phyloP scores from a whole-genome alignment of 345 rosid species.

The Rhodomyrtus tomentosa region DNA sequence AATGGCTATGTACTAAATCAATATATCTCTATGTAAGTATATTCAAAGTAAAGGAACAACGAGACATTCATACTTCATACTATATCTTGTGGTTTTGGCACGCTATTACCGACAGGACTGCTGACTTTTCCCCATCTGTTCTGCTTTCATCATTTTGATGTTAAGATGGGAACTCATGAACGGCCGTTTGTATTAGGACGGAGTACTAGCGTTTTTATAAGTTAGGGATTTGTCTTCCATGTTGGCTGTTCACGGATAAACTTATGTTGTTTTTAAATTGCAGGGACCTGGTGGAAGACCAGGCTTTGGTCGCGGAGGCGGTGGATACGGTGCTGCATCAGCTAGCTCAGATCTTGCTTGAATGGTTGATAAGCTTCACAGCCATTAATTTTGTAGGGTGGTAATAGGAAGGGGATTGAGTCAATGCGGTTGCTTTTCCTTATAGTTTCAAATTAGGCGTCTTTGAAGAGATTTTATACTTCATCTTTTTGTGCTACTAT shows the following conservation, averaged over 20 bases:
- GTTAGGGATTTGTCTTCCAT: neutral
- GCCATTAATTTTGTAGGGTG: neutral
- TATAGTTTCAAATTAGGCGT: neutral
- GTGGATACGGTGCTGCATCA: constrained; percentile 39
- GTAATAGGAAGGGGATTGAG: neutral
- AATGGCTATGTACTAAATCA: neutral
- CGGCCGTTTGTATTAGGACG: neutral
- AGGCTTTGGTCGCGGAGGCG: constrained; percentile 70
- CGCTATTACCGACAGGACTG: neutral
- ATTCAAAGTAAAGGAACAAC: neutral
- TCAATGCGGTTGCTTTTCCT: neutral
- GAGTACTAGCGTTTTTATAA: neutral
- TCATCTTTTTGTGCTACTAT: neutral
- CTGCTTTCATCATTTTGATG: neutral
- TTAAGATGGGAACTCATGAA: neutral
- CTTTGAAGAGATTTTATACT: neutral
- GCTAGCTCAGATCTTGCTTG: constrained; percentile 2
- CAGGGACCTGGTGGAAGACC: constrained; percentile 59
- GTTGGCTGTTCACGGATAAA: neutral
- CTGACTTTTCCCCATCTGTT: neutral
- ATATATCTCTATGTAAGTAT: neutral
- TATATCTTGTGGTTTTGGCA: neutral
- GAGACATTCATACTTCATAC: neutral
- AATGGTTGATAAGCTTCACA: neutral
- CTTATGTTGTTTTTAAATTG: neutral